Conservation (phyloP, 2,329 filamentous ascomycete species). For the Bretziella fagacearum region DNA sequence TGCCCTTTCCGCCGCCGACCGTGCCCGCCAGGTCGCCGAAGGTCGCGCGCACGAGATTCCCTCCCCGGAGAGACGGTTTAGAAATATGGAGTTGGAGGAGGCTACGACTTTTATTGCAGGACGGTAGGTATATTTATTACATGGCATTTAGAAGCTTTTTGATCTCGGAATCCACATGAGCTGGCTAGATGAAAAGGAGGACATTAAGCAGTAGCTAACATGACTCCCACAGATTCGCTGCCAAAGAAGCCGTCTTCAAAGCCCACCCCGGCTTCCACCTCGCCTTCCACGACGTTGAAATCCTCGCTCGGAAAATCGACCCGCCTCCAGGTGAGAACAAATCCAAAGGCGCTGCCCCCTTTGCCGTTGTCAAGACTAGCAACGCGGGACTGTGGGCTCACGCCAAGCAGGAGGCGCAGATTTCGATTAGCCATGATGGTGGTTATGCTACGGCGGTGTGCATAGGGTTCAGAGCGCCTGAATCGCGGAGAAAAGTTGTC, state of each 20-base stretch:
- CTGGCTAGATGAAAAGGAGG: no score
- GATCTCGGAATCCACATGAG: no score
- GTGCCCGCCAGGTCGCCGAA: background rate
- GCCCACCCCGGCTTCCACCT: constrained; percentile 44
- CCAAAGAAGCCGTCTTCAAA: constrained; percentile 61
- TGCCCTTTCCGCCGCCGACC: background rate
- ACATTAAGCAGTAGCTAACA: no score
- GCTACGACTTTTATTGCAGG: no score
- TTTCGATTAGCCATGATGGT: constrained; percentile 79
- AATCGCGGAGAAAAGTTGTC: background rate
- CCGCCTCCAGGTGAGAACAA: background rate
- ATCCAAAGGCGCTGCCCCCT: background rate
- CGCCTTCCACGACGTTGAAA: constrained; percentile 43
- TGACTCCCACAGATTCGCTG: constrained; percentile 37
- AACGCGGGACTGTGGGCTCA: background rate
- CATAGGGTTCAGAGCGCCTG: constrained; percentile 25
- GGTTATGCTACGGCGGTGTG: constrained; percentile 63
- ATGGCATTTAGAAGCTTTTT: no score
- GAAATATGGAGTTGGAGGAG: no score
- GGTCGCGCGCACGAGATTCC: background rate
- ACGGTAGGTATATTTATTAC: no score
- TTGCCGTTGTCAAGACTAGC: constrained; percentile 3
- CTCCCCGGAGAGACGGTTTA: no score
- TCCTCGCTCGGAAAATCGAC: constrained; percentile 18
- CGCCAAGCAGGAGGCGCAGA: constrained; percentile 35